phyloP scores from a whole-genome alignment of 352 stramenopile genomes.

The Pilasporangium apinafurcum region DNA sequence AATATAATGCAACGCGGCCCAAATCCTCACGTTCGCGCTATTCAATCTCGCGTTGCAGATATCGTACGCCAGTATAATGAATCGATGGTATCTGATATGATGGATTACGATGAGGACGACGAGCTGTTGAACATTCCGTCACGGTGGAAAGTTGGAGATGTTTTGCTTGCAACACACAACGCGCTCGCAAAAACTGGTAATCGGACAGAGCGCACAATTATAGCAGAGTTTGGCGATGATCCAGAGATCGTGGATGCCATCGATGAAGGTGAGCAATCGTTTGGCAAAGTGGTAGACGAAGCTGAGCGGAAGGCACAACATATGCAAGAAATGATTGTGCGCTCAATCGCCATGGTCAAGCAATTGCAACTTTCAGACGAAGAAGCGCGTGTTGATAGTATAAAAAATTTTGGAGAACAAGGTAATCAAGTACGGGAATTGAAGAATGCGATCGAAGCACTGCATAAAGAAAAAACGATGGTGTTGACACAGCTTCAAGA shows the following conservation, averaged over 20 bases:
- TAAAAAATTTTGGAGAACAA: background rate
- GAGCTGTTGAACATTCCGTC: slow-evolving; percentile 12
- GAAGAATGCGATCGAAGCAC: slow-evolving; percentile 35
- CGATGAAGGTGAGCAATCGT: slow-evolving; percentile 18
- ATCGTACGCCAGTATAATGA: slow-evolving; percentile 64
- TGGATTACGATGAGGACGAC: slow-evolving; percentile 13
- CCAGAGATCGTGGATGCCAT: slow-evolving; percentile 32
- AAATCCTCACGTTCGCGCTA: slow-evolving; percentile 52
- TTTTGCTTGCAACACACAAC: slow-evolving; percentile 59
- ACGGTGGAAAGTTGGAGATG: slow-evolving; percentile 54
- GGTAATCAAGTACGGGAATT: slow-evolving; percentile 30
- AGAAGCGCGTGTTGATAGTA: slow-evolving; percentile 4
- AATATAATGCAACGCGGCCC: no score
- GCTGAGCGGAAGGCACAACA: slow-evolving; percentile 24
- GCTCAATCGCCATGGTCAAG: slow-evolving; percentile 34
- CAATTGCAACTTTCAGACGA: slow-evolving; percentile 37
- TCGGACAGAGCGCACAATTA: slow-evolving; percentile 43
- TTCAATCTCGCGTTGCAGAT: slow-evolving; percentile 64
- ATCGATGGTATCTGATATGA: slow-evolving; percentile 12
- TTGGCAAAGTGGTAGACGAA: slow-evolving; percentile 26
- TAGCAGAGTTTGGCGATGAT: slow-evolving; percentile 50
- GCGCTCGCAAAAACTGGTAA: slow-evolving; percentile 46
- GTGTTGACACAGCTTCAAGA: slow-evolving; percentile 55
- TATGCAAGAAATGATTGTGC: slow-evolving; percentile 24
- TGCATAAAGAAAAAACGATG: slow-evolving; percentile 57